Evolutionary conservation across 371 early-diverging fungal species (phyloP).

Genomic region (Apophysomyces trapeziformis): DNA sequence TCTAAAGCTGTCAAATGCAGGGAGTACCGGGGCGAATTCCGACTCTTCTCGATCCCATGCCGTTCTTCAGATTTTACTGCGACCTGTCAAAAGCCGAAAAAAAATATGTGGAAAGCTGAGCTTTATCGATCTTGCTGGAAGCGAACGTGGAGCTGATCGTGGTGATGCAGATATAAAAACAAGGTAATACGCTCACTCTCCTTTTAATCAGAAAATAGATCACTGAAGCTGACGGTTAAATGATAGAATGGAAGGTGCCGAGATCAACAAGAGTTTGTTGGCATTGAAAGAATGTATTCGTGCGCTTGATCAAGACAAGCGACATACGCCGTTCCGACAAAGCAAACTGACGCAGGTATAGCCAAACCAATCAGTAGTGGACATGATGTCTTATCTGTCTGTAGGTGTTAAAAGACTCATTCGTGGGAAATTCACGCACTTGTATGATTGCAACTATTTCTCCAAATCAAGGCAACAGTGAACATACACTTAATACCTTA

Average conservation of each 20-base stretch:
- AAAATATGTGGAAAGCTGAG: constrained; percentile 72
- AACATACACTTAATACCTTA: constrained; percentile 98
- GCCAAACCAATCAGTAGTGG: not conserved
- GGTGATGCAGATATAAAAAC: constrained; percentile 92
- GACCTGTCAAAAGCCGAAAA: constrained; percentile 61
- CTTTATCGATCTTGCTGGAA: constrained; percentile 93
- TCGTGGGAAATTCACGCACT: constrained; percentile 96
- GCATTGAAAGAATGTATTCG: constrained; percentile 99
- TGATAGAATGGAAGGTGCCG: constrained; percentile 95
- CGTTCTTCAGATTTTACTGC: constrained; percentile 83
- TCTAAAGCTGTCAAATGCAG: constrained; percentile 10
- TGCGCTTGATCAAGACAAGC: constrained; percentile 93
- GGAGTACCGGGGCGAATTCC: constrained; percentile 58
- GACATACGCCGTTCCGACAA: constrained; percentile 97
- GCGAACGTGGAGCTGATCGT: constrained; percentile 95
- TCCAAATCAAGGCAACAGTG: constrained; percentile 90
- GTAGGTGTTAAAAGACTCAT: constrained; percentile 95
- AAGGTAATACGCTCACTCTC: constrained; percentile 52
- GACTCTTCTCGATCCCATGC: constrained; percentile 89
- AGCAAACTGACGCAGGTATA: constrained; percentile 94
- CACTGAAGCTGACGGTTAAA: not conserved
- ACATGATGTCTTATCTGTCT: not conserved
- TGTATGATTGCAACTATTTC: constrained; percentile 99
- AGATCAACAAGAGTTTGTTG: constrained; percentile 98
- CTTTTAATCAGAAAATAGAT: not conserved